These are phyloP conservation scores for Xylariaceae sp. DNA, from an alignment of 2,329 filamentous ascomycete genomes.

Conservation along the genomic window DNA sequence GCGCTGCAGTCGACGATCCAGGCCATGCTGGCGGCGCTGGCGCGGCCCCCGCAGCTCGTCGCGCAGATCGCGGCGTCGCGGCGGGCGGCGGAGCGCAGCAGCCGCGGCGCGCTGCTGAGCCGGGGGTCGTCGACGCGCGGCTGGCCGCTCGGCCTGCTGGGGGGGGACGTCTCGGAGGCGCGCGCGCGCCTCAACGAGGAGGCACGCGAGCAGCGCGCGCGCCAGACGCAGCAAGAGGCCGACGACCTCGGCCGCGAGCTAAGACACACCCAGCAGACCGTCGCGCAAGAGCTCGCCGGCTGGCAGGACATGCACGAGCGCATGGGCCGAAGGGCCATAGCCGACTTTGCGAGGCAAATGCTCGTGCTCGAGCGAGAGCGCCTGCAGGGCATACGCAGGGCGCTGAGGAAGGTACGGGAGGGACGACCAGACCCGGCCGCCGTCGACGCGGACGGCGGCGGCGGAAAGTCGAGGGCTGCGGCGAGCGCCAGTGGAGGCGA, in stretches of 20 bases:
- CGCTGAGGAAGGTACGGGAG: slow-evolving; percentile 53
- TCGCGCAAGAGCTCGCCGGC: slow-evolving; percentile 82
- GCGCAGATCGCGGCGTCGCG: slow-evolving; percentile 65
- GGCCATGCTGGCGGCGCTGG: slow-evolving; percentile 71
- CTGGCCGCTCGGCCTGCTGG: slow-evolving; percentile 75
- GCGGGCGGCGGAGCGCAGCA: slow-evolving; percentile 70
- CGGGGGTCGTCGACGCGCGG: slow-evolving; percentile 65
- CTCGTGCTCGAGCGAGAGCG: slow-evolving; percentile 72
- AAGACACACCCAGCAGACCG: slow-evolving; percentile 86
- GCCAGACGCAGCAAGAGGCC: slow-evolving; percentile 61
- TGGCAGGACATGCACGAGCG: slow-evolving; percentile 88
- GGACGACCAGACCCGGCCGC: too few relatives aligned
- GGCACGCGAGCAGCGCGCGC: slow-evolving; percentile 71
- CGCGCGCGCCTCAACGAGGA: slow-evolving; percentile 76
- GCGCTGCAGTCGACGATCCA: slow-evolving; percentile 78
- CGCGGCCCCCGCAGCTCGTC: slow-evolving; percentile 72
- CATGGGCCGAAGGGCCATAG: slow-evolving; percentile 66
- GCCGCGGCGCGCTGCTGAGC: slow-evolving; percentile 65
- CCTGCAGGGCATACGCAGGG: slow-evolving; percentile 72
- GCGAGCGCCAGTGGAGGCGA: too few relatives aligned
- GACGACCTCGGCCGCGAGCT: slow-evolving; percentile 72
- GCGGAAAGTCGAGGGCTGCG: too few relatives aligned
- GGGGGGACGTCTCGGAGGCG: too few relatives aligned
- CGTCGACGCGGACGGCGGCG: too few relatives aligned
- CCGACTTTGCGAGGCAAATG: slow-evolving; percentile 68